phyloP scores from a whole-genome alignment of 805 yeast genomes.

The Starmerella sp. region DNA sequence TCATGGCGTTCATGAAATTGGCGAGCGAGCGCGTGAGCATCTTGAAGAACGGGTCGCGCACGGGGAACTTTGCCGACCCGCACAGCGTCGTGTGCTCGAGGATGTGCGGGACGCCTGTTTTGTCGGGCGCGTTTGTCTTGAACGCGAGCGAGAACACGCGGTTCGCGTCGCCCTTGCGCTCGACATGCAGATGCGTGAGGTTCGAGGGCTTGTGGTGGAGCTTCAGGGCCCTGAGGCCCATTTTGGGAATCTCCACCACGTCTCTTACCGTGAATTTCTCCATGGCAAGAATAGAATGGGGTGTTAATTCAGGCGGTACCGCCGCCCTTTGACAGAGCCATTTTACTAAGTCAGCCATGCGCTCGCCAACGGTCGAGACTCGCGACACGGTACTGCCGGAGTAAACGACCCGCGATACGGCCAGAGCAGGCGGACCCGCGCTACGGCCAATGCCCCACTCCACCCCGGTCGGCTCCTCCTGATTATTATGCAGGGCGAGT shows the following conservation, averaged over 20 bases:
- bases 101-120: constrained; percentile 94
- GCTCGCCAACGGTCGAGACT: too few relatives aligned
- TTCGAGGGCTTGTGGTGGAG: constrained; percentile 59
- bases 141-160: constrained; percentile 83
- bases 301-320: not conserved
- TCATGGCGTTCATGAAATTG: constrained; percentile 98
- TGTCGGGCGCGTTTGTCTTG: constrained; percentile 88
- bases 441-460: too few relatives aligned
- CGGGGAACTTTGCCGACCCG: constrained; percentile 85
- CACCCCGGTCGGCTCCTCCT: too few relatives aligned
- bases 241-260: constrained; percentile 65
- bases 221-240: constrained; percentile 67
- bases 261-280: constrained; percentile 54
- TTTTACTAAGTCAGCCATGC: not conserved
- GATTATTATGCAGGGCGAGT: too few relatives aligned
- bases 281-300: constrained; percentile 7
- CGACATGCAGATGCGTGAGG: constrained; percentile 68
- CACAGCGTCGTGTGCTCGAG: constrained; percentile 92
- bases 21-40: constrained; percentile 92
- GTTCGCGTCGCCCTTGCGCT: constrained; percentile 65
- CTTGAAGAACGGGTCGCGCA: constrained; percentile 93
- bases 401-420: too few relatives aligned
- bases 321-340: not conserved
- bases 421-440: too few relatives aligned
- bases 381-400: too few relatives aligned